A percentile compares a stretch with the other conserved stretches of the same genome.
phyloP scores from a whole-genome alignment of 1,284 basidiomycete genomes.

The Anthracocystis walkeri region DNA sequence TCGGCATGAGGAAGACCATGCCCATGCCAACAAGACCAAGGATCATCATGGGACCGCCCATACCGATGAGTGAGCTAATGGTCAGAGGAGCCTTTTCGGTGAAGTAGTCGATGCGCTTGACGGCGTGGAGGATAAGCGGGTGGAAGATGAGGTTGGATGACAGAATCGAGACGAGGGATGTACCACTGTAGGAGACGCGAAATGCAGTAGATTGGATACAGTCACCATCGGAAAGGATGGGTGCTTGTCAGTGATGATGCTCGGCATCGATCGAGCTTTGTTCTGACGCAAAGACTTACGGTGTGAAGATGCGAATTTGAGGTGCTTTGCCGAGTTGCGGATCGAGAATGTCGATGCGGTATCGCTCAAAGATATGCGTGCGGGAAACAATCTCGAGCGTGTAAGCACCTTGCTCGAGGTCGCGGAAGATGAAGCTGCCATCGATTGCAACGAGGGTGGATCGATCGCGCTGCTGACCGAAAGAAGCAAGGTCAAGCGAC shows the following conservation, averaged over 20 bases:
- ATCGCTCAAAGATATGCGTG: constrained; percentile 45
- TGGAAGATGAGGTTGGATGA: constrained; percentile 38
- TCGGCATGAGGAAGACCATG: constrained; percentile 43
- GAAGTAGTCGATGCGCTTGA: constrained; percentile 44
- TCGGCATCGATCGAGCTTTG: not conserved
- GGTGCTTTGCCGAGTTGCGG: constrained; percentile 28
- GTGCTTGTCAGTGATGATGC: not conserved
- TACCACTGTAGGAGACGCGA: constrained; percentile 22
- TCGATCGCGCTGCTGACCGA: constrained; percentile 38
- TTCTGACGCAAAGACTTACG: constrained; percentile 25
- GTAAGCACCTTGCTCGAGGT: constrained; percentile 50
- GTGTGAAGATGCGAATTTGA: constrained; percentile 45
- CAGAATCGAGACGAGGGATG: constrained; percentile 34
- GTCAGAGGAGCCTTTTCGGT: constrained; percentile 47
- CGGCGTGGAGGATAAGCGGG: constrained; percentile 44
- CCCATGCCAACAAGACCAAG: constrained; percentile 43
- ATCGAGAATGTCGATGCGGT: constrained; percentile 46
- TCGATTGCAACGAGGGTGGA: constrained; percentile 41
- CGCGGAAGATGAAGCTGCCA: constrained; percentile 51
- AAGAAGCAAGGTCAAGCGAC: constrained; percentile 17
- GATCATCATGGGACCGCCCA: constrained; percentile 52
- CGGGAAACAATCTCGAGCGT: constrained; percentile 41
- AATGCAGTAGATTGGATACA: not conserved
- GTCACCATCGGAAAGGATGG: too few relatives aligned
- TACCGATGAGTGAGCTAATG: constrained; percentile 39